phyloP scores from a whole-genome alignment of 371 early-diverging fungal species.

The Aphelidium insulamus region DNA sequence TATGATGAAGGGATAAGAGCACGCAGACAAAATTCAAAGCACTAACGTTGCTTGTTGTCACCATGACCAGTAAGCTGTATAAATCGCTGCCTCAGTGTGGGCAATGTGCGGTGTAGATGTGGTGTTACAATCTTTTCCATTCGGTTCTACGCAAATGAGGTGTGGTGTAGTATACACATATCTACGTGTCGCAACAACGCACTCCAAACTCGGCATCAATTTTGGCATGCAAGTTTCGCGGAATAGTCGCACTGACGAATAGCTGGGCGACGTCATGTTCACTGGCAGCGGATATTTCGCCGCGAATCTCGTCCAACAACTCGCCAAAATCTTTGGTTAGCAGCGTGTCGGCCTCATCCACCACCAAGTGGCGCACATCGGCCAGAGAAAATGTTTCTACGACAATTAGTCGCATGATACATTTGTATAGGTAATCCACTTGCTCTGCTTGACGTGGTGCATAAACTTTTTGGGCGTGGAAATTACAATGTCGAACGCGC shows the following conservation, averaged over 20 bases:
- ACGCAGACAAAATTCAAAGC: too few relatives aligned
- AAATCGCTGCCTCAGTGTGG: slow-evolving; percentile 50
- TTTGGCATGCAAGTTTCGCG: too few relatives aligned
- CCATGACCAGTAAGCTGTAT: slow-evolving; percentile 39
- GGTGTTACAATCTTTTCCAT: slow-evolving; percentile 54
- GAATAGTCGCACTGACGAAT: too few relatives aligned
- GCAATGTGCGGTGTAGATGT: slow-evolving; percentile 51
- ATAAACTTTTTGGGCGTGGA: slow-evolving; percentile 50
- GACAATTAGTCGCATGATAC: slow-evolving; percentile 5
- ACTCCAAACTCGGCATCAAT: too few relatives aligned
- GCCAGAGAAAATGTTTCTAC: slow-evolving; percentile 26
- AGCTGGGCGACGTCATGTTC: too few relatives aligned
- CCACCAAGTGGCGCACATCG: slow-evolving; percentile 34
- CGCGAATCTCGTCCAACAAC: slow-evolving; percentile 26
- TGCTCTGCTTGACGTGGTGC: too few relatives aligned
- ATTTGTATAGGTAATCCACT: slow-evolving; percentile 8
- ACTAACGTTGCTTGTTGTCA: too few relatives aligned
- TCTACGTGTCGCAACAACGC: too few relatives aligned
- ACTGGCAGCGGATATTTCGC: slow-evolving; percentile 16
- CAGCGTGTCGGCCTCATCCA: slow-evolving; percentile 86
- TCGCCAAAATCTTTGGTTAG: slow-evolving; percentile 52
- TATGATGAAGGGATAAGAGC: too few relatives aligned
- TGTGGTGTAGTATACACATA: too few relatives aligned
- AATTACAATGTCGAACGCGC: slow-evolving; percentile 58
- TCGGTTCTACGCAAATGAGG: too few relatives aligned